Evolutionary conservation across 2,329 filamentous ascomycete genomes (phyloP).

Genomic region (Monosporascus sp.): DNA sequence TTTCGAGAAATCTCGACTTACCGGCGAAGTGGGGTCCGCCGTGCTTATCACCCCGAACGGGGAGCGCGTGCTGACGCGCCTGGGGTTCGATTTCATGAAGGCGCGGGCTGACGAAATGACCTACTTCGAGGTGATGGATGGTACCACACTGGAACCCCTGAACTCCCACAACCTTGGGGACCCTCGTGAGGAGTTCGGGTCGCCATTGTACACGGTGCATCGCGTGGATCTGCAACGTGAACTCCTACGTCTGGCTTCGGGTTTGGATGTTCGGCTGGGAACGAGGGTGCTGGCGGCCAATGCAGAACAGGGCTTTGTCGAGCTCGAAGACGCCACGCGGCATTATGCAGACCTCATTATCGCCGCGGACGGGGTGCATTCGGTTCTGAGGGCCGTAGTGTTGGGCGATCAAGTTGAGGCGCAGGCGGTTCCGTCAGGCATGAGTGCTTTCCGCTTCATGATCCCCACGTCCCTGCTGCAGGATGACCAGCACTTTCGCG

Average conservation of each 20-base stretch:
- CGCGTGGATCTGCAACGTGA: constrained; percentile 24
- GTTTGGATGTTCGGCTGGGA: constrained; percentile 15
- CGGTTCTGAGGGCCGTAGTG: constrained; percentile 11
- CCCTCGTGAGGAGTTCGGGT: constrained; percentile 20
- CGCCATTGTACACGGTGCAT: constrained; percentile 18
- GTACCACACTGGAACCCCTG: constrained; percentile 12
- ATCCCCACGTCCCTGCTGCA: constrained; percentile 7
- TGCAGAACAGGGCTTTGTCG: constrained; percentile 16
- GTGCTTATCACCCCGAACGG: constrained; percentile 26
- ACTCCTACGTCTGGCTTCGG: constrained; percentile 14
- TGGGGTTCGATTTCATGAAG: constrained; percentile 22
- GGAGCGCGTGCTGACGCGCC: constrained; percentile 15
- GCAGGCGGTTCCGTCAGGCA: constrained; percentile 11
- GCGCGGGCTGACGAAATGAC: constrained; percentile 18
- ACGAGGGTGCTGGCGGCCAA: constrained; percentile 11
- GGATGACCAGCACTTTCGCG: constrained; percentile 13
- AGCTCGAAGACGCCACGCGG: constrained; percentile 12
- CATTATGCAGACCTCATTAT: constrained; percentile 25
- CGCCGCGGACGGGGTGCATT: constrained; percentile 25
- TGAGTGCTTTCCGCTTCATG: constrained; percentile 20
- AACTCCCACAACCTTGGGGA: constrained; percentile 10
- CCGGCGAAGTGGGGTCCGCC: constrained; percentile 24
- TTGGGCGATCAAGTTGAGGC: constrained; percentile 11
- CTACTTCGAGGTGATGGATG: constrained; percentile 17
- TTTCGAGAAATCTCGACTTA: constrained; percentile 25